Evolutionary conservation across 1,284 basidiomycete species (phyloP).

Genomic region (Apiotrichum veenhuisii): DNA sequence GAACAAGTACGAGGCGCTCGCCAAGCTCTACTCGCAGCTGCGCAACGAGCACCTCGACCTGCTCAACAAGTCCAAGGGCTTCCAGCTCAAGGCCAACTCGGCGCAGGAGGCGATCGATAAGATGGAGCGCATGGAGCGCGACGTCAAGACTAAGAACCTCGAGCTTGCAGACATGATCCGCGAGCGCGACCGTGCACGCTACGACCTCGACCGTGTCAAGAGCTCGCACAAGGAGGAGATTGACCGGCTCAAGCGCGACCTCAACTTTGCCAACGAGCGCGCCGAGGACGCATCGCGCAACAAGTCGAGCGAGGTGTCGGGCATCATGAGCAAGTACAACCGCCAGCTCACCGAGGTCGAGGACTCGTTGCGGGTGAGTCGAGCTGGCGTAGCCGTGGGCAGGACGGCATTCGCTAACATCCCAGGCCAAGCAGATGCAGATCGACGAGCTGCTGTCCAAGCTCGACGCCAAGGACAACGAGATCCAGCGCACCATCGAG

Average conservation of each 20-base stretch:
- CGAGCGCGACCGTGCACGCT: slow-evolving; percentile 91
- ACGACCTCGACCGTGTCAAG: slow-evolving; percentile 94
- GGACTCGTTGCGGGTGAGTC: slow-evolving; percentile 79
- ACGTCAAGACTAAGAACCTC: slow-evolving; percentile 96
- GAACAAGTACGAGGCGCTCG: slow-evolving; percentile 97
- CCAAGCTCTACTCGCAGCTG: slow-evolving; percentile 97
- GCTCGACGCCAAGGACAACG: slow-evolving; percentile 68
- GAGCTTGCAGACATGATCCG: slow-evolving; percentile 99
- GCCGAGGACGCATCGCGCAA: slow-evolving; percentile 88
- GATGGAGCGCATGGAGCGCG: slow-evolving; percentile 99
- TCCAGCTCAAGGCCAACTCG: slow-evolving; percentile 97
- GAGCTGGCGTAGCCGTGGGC: neutral
- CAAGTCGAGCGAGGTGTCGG: slow-evolving; percentile 89
- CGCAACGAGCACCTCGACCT: slow-evolving; percentile 96
- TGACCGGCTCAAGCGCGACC: slow-evolving; percentile 86
- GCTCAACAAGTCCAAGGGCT: slow-evolving; percentile 93
- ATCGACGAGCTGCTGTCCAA: slow-evolving; percentile 84
- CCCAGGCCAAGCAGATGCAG: slow-evolving; percentile 82
- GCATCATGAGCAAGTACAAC: slow-evolving; percentile 88
- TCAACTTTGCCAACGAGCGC: slow-evolving; percentile 95
- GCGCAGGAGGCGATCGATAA: slow-evolving; percentile 98
- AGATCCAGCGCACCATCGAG: slow-evolving; percentile 76
- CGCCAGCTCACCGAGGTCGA: slow-evolving; percentile 93
- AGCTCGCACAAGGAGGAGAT: slow-evolving; percentile 93
- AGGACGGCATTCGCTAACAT: slow-evolving; percentile 10